These are phyloP conservation scores for Ganoderma lucidum DNA, from an alignment of 1,284 basidiomycete species.

Conservation along the genomic window DNA sequence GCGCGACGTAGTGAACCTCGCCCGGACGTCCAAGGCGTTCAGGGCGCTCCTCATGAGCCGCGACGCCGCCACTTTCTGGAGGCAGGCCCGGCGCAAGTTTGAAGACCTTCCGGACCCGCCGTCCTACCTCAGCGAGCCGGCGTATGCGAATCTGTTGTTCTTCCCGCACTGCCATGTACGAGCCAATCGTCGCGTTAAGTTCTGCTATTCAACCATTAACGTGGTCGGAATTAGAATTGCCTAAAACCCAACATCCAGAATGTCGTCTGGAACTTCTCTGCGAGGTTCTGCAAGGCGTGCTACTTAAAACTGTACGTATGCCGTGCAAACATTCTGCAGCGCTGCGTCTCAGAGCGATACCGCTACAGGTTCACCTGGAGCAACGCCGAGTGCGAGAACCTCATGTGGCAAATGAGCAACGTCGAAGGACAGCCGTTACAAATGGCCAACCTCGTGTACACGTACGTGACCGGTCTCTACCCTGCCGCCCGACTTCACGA, in stretches of 20 bases:
- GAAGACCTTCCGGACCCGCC: constrained; percentile 25
- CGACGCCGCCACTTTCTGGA: constrained; percentile 18
- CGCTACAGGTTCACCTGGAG: neutral
- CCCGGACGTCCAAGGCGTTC: constrained; percentile 25
- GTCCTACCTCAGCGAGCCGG: constrained; percentile 27
- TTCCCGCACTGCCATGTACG: constrained; percentile 21
- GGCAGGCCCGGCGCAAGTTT: constrained; percentile 10
- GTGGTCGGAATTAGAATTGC: neutral
- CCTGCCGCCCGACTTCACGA: neutral
- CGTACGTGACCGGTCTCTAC: neutral
- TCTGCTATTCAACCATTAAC: neutral
- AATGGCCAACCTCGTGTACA: neutral
- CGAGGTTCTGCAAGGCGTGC: neutral
- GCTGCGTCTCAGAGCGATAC: neutral
- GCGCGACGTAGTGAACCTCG: constrained; percentile 30
- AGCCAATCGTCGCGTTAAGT: neutral
- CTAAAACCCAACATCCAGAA: constrained; percentile 3
- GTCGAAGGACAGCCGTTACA: neutral
- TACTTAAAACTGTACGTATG: neutral
- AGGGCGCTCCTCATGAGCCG: constrained; percentile 31
- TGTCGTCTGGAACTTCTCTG: neutral
- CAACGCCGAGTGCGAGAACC: neutral
- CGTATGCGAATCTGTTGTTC: constrained; percentile 29
- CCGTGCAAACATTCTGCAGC: neutral
- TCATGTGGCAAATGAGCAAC: neutral